Base-by-base conservation (phyloP, 495 filamentous ascomycete genomes). In the Amniculicola lignicola region DNA sequence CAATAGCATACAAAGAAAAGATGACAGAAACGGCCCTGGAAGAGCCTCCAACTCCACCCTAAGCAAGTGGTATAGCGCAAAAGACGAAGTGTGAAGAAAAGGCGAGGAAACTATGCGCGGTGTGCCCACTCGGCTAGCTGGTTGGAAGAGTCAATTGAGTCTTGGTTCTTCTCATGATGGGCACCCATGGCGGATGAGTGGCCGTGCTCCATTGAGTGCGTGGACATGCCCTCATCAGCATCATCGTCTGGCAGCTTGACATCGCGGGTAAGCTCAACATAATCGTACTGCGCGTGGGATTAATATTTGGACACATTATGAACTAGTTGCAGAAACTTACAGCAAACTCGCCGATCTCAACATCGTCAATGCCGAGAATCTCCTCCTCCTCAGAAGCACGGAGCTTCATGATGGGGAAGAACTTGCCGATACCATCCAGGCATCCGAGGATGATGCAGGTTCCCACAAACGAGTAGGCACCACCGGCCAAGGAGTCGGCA, bases 341-440 rank as follows among this genome's bases (percentile, higher is more conserved):
- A 33, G 93, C 93, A 72, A 96, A 97, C 75, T 97, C 92, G 68
- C 92, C 92, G 67, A 96, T 92, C 74, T 97, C 90, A 24, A 88
- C 84, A 68, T 96, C 92, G 67, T 97, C 92, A 55, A 96, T 91
- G 61, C 92, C 92, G 47, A 91, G 75, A 31, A 95, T 84, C 72
- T 97, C 92, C 27, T 89, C 85, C 54, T 94, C 88, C 67, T 95
- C 88, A 15, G 74, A 75, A 0, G 86, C 86, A 38, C 92, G 88
- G 43, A 97, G 83, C 56, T 79, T 81, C 15, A 96, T 76, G 11
- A 88, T 88, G 1, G 92, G 90, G 33, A 96, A 82, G 51, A 92
- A 76, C 69, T 95, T 94, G 72, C 96, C 83, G 55, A 94, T 37
- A 68, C 93, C 88, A 27, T 65, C 65, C 10, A 74, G 58, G 33